Conservation (phyloP, 139 green algal genomes). For the Picochlorum costavermella region DNA sequence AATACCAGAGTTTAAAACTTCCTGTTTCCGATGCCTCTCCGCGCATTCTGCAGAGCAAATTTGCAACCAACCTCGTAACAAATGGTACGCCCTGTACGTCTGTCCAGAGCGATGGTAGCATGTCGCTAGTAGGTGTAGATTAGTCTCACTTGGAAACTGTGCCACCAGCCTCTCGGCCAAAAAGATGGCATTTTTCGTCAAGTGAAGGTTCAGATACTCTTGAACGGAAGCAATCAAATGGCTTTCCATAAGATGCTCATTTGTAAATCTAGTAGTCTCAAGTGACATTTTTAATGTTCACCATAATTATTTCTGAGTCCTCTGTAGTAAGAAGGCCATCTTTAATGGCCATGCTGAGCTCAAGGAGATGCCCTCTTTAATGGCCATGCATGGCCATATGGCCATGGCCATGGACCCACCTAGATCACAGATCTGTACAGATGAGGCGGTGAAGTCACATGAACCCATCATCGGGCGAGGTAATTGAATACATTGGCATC, state of each 20-base stretch:
- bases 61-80: constrained; percentile 49
- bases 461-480: no score
- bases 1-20: neutral
- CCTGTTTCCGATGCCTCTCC: no score
- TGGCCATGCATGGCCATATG: no score
- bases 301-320: no score
- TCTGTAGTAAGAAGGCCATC: no score
- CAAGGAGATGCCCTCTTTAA: no score
- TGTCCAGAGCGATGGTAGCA: constrained; percentile 76
- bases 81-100: constrained; percentile 58
- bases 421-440: no score
- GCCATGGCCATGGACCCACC: no score
- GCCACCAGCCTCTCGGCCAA: constrained; percentile 75
- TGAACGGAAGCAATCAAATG: constrained; percentile 44
- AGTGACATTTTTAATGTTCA: no score
- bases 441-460: no score
- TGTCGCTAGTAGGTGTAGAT: constrained; percentile 70
- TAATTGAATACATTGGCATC: no score
- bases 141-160: constrained; percentile 55
- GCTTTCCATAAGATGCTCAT: constrained; percentile 21
- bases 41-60: neutral
- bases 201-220: constrained; percentile 48
- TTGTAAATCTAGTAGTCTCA: neutral
- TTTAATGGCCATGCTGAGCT: no score
- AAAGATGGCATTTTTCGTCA: constrained; percentile 79